Evolutionary conservation across 305 asterid species (phyloP).

Genomic region (Fraxinus nigra): DNA sequence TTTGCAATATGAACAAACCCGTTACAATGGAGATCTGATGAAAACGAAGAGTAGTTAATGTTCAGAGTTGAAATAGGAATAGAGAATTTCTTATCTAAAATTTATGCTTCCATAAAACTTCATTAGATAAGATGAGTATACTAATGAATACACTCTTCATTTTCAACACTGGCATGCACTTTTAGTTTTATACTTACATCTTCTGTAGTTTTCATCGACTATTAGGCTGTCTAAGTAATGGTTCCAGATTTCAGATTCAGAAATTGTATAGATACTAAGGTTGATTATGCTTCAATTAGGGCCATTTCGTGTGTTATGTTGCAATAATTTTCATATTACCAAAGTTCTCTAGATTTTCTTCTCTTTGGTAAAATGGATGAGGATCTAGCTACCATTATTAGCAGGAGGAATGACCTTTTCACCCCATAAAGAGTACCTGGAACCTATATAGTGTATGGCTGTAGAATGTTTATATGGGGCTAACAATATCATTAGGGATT

Average conservation of each 20-base stretch:
- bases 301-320: background rate
- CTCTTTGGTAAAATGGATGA: background rate
- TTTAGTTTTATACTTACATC: background rate
- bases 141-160: background rate
- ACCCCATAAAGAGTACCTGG: background rate
- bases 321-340: background rate
- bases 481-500: background rate
- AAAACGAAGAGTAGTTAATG: background rate
- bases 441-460: background rate
- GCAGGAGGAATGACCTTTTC: background rate
- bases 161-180: background rate
- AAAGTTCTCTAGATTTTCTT: background rate
- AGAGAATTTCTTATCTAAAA: background rate
- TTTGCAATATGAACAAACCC: conserved; percentile 75
- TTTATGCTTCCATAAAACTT: background rate
- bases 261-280: too few species aligned
- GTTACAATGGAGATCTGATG: conserved; percentile 69
- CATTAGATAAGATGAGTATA: background rate
- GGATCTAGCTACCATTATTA: background rate
- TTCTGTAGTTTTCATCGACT: background rate
- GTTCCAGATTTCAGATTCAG: background rate
- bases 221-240: background rate
- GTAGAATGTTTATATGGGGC: background rate
- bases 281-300: background rate
- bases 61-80: background rate